A percentile compares a stretch with the other conserved stretches of the same genome.
phyloP scores from a whole-genome alignment of 495 filamentous ascomycete species.

The Aspergillus wentii region DNA sequence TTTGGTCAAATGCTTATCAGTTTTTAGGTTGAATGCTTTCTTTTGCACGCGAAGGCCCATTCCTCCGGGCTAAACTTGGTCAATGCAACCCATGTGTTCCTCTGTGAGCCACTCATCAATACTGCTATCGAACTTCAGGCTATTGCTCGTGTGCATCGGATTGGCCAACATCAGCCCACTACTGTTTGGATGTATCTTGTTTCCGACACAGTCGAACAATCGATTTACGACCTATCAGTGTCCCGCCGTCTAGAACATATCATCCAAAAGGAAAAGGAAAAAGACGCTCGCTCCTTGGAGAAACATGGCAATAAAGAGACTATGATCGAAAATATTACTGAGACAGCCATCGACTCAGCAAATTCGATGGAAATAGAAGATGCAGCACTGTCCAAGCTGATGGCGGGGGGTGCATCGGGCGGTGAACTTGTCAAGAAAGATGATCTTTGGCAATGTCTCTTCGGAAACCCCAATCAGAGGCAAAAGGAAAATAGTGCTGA shows the following conservation, averaged over 20 bases:
- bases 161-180: constrained; percentile 81
- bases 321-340: constrained; percentile 32
- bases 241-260: constrained; percentile 73
- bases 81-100: constrained; percentile 88
- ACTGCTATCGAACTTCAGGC: constrained; percentile 91
- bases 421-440: constrained; percentile 76
- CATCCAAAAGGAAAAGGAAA: constrained; percentile 36
- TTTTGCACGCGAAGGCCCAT: constrained; percentile 83
- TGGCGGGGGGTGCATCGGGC: constrained; percentile 63
- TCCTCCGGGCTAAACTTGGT: constrained; percentile 85
- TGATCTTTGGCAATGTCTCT: constrained; percentile 88
- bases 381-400: constrained; percentile 58
- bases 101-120: constrained; percentile 91
- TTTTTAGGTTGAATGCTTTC: constrained; percentile 67
- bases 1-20: background rate
- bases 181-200: constrained; percentile 95
- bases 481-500: constrained; percentile 26
- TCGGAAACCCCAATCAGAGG: constrained; percentile 45
- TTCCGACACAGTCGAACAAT: constrained; percentile 81
- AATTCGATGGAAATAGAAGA: constrained; percentile 79
- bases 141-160: constrained; percentile 89
- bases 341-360: constrained; percentile 66
- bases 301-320: constrained; percentile 21
- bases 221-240: constrained; percentile 82
- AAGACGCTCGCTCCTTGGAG: constrained; percentile 11